These are phyloP conservation scores for Lactarius sp. DNA, from an alignment of 768 basidiomycete species.

Conservation along the genomic window DNA sequence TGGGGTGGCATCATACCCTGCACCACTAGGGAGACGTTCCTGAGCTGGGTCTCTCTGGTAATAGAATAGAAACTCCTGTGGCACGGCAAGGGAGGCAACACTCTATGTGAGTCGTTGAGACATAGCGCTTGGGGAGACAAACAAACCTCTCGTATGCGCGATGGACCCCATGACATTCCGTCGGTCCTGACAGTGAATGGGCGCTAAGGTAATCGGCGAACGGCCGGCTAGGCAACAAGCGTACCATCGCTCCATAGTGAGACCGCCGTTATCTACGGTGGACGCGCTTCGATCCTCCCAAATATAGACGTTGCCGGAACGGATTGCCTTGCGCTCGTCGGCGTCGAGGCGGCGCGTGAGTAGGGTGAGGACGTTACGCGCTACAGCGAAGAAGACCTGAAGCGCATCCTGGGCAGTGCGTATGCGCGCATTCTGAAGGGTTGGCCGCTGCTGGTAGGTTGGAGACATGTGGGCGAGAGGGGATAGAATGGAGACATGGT, in stretches of 20 bases:
- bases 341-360: constrained; percentile 74
- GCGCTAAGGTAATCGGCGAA: background rate
- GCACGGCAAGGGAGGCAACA: constrained; percentile 9
- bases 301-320: constrained; percentile 48
- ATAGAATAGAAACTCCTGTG: constrained; percentile 79
- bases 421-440: constrained; percentile 66
- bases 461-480: constrained; percentile 24
- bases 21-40: constrained; percentile 27
- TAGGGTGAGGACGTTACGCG: constrained; percentile 58
- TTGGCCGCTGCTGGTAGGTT: constrained; percentile 60
- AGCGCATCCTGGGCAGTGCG: constrained; percentile 75
- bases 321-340: constrained; percentile 54
- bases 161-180: constrained; percentile 77
- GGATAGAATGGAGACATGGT: constrained; percentile 26
- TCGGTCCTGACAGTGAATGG: constrained; percentile 44
- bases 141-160: constrained; percentile 74
- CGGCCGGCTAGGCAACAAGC: background rate
- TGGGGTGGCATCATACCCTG: constrained; percentile 15
- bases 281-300: constrained; percentile 76
- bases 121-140: background rate
- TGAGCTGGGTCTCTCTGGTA: constrained; percentile 45
- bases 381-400: constrained; percentile 72
- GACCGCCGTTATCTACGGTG: constrained; percentile 67
- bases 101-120: background rate
- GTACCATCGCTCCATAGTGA: constrained; percentile 73